Evolutionary conservation across 2,329 filamentous ascomycete species (phyloP).

Genomic region (Zymoseptoria brevis): DNA sequence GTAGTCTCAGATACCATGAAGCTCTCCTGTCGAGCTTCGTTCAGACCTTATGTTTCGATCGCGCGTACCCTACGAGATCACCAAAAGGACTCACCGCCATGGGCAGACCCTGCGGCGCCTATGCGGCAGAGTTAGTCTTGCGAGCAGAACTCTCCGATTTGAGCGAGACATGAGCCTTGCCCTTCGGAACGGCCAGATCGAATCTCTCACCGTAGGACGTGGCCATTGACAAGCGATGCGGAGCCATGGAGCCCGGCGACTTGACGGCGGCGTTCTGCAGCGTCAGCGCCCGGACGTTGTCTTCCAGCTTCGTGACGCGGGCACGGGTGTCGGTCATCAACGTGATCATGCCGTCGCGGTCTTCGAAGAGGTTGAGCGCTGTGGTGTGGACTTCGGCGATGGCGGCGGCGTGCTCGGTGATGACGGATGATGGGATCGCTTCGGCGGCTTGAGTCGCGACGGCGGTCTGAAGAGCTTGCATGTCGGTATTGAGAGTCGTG

Average conservation of each 20-base stretch:
- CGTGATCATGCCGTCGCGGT: slow-evolving; percentile 15
- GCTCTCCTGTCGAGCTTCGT: too few relatives aligned
- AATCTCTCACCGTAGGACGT: slow-evolving; percentile 13
- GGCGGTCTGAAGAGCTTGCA: neutral
- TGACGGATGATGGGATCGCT: neutral
- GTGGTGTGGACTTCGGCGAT: neutral
- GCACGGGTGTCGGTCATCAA: slow-evolving; percentile 10
- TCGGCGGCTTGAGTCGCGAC: neutral
- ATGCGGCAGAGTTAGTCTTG: neutral
- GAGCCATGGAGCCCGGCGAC: slow-evolving; percentile 3
- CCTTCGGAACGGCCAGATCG: slow-evolving; percentile 20
- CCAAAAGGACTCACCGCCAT: neutral
- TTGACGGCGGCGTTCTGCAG: slow-evolving; percentile 6
- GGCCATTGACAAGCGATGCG: slow-evolving; percentile 15
- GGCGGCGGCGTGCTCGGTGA: neutral
- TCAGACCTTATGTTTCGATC: too few relatives aligned
- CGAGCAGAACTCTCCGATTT: slow-evolving; percentile 1
- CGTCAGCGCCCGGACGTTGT: slow-evolving; percentile 18
- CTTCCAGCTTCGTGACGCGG: slow-evolving; percentile 9
- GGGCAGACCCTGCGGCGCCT: neutral
- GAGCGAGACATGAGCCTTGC: slow-evolving; percentile 7
- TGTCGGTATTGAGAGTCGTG: slow-evolving; percentile 1
- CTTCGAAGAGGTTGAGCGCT: slow-evolving; percentile 14
- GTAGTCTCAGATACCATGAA: too few relatives aligned
- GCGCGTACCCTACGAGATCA: neutral